Base-by-base conservation (phyloP, 768 basidiomycete species). In the Termitomyces sp. region DNA sequence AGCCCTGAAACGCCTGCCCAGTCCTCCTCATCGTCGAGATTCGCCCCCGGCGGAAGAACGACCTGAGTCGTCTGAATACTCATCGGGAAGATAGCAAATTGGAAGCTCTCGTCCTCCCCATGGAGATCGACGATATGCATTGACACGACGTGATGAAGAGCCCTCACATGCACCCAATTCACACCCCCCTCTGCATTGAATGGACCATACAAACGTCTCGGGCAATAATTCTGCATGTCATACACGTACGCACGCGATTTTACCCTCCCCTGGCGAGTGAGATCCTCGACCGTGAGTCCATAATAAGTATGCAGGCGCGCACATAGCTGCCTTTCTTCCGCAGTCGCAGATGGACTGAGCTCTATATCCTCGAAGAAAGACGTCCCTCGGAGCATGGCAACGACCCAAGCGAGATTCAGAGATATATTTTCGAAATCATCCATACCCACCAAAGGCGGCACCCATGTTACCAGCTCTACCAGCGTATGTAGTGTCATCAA, bases 101-200 rank as follows among this genome's bases (percentile, higher is more conserved):
- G 55, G 10, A 71, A 72, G 3, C 60, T 68, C 20, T 72, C 70
- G 5, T 72, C 71, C 37, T 67, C 71, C 37, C 65, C 70, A 29
- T 66, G 67, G 45, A 72, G 39, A 42, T 80, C 78, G 10, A 81
- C 67, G 24, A 85, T 57, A 59, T 85, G 76, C 76, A 81, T 77
- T 6, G 78, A 78, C 31, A 88, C 70, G 44, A 78, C 73, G 63
- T 85, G 83, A 48, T 82, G 83, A 22, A 87, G 68, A 51, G 74
- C 79, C 62, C 73, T 74, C 33, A 88, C 45, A 66, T 86, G 84
- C 24, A 70, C 72, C 87, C 87, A 89, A 63, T 89, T 77, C 4
- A 87, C 80, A 45, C 67, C 69, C 10, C 79, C 79, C 22, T 75
- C 74, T 20, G 66, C 62, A 56, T 76, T 55, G 65, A 83, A 83